Base-by-base conservation (phyloP, 2,329 filamentous ascomycete genomes). In the Ophiostoma sp. region DNA sequence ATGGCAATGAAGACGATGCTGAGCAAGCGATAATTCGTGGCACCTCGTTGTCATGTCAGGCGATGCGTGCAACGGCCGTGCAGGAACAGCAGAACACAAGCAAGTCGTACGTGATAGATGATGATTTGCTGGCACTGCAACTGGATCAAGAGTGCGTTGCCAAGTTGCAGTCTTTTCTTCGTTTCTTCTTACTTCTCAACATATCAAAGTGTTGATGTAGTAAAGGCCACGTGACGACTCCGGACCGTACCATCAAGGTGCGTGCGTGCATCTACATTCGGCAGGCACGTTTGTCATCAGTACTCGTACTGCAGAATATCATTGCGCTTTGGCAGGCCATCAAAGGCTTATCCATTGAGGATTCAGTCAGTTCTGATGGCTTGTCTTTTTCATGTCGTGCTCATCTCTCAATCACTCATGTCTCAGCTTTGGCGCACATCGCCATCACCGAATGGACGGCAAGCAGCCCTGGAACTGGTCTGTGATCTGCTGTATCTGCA, bases 251-350 rank as follows among this genome's bases (percentile, higher is more conserved):
- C 57, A 62, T 62, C 57, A 62, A 62, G 52, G 52, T 57, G 52
- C 27, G 52, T 57, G 52, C 27, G 23, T 20, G 15, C 27, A 20
- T 20, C 57, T 33, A 17, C 27, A 33, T 62, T 31, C 13, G 57
- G 57, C 23, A 62, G 57, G 57, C 57, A 62, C 27, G 57, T 62
- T 62, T 33, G 57, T 62, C 57, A 62, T 62, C 36, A 10, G 13
- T 13, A 41, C 3, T 15, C 20, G 48, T 23, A 7, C 5, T 52
- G 11, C 13, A 27, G 4, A 17, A 11, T 27, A 13, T 3, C n/a
- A 57, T 11, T 6, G n/a, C 10, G 52, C 4, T 4, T 57, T 57
- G n/a, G 44, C 5, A 48, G 15, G 20, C 8, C 15, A 48, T 48
- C 7, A 17, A 48, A 17, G 20, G 17, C 3, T n/a, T 44, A 2